Base-by-base conservation (phyloP, 2,329 filamentous ascomycete genomes). In the Cercospora sesami region DNA sequence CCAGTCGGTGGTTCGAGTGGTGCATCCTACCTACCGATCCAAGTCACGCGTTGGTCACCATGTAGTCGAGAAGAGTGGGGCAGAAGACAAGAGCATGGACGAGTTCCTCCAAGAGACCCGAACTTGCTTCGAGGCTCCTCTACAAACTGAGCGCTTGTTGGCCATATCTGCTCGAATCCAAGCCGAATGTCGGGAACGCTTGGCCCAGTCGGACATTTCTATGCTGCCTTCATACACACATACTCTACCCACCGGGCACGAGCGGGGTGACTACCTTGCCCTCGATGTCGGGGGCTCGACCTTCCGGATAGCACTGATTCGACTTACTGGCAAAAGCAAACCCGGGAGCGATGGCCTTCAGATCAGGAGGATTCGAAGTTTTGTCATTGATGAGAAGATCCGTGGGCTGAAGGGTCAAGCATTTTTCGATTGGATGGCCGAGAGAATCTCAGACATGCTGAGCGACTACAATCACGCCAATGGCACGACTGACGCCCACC, bases 381-480 rank as follows among this genome's bases (percentile, higher is more conserved):
- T 83, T 72, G 80, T 80, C 60, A 89, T 90, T 70, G 85, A 87
- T 73, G 83, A 86, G 68, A 74, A 78, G 14, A 83, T 89, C 60
- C 85, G 86, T 62, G 77, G 82, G 57, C 77, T 89, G 68, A 80
- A 83, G 66, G 87, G 87, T 1, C 82, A 81, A 26, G 79, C 81
- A 1, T 90, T 90, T 76, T 90, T 90, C 75, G 86, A 89, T 75
- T 90, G 88, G 88, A 89, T 90, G 84, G 88, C 87, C 5, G 81
- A 81, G 59, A 83, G 84, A 68, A 88, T 90, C 66, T 82, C 83
- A 53, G 81, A 83, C 8, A 86, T 86, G 77, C 78, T 89, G 59
- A 77, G 78, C 23, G 78, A 81, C 31, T 79, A 81, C 64, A 81
- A 77, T 55, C 76, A 79, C 60, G 75, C 75, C 62, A 74, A 74